Percentiles rank a stretch among this genome's conserved stretches.
phyloP scores from a whole-genome alignment of 768 basidiomycete genomes.

The Hydnomerulius pinastri region DNA sequence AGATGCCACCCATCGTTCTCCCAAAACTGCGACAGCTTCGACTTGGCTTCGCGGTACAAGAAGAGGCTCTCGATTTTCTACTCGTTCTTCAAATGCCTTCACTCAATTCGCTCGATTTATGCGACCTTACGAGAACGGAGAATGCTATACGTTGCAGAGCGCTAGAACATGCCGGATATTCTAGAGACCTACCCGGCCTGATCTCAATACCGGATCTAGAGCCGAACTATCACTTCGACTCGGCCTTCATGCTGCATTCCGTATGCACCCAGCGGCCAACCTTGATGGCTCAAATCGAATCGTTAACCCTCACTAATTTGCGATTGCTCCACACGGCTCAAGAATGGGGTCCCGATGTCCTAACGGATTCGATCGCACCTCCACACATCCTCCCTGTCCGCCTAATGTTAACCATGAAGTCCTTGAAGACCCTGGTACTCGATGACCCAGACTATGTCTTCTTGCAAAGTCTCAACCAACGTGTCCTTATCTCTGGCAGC shows the following conservation, averaged over 20 bases:
- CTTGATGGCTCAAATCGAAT: slow-evolving; percentile 2
- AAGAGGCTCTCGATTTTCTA: slow-evolving; percentile 1
- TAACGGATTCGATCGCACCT: not conserved
- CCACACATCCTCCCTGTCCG: not conserved
- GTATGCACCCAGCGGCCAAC: not conserved
- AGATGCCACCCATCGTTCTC: not conserved
- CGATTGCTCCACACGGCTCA: not conserved
- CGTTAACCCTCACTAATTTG: slow-evolving; percentile 1
- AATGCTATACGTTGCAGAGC: not conserved
- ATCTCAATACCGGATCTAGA: not conserved
- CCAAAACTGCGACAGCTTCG: slow-evolving; percentile 5
- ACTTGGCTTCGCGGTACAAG: slow-evolving; percentile 4
- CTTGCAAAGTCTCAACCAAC: slow-evolving; percentile 3
- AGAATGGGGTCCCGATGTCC: not conserved
- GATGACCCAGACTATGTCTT: not conserved
- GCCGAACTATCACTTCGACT: not conserved
- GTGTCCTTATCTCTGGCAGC: not conserved
- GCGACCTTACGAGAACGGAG: not conserved
- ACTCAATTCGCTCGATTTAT: slow-evolving; percentile 5
- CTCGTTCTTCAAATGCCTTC: not conserved
- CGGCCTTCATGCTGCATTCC: slow-evolving; percentile 1
- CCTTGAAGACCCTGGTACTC: slow-evolving; percentile 6
- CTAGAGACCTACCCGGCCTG: not conserved
- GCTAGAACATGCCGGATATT: not conserved
- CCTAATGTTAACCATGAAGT: slow-evolving; percentile 4